Evolutionary conservation across 2,329 filamentous ascomycete genomes (phyloP), one percentile per base, ranked within the genome.

Genomic region (Tolypocladium paradoxum): DNA sequence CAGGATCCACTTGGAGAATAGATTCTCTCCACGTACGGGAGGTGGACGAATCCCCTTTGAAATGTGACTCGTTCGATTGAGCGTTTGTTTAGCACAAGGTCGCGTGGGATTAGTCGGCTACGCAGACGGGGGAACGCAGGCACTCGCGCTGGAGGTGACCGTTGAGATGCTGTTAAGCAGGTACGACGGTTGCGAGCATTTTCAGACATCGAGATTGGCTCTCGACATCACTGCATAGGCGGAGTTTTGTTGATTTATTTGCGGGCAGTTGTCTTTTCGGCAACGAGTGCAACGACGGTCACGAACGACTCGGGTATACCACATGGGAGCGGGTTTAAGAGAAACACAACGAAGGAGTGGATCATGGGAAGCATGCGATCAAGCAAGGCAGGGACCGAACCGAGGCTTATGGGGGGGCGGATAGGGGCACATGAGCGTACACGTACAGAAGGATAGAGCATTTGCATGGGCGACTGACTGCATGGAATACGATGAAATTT

Each of bases 261-360:
- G 43, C 18, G 18, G 29, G 18, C 9, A 20, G 43, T 33, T 33
- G 43, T 31, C 43, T n/a, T 47, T 47, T 47, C 14, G 43, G 18
- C 43, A 33, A 47, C 43, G 18, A 46, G 18, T 20, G 52, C 49
- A 40, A 53, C 31, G 48, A 46, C 29, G 22, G 12, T n/a, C 22
- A 35, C 29, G 37, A 37, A 35, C 36, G 37, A 53, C 49, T 52
- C 40, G 45, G 53, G 55, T 57, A 57, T 55, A 57, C 51, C 51
- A 52, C 46, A 53, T 43, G 49, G 52, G 40, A 43, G 11, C 18
- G 9, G 43, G 6, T 20, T 20, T 9, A 47, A 31, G 9, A 33
- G 7, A 31, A 31, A 11, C 27, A 20, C 43, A 14, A 14, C 18
- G 43, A 20, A 31, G 3, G 27, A 27, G 16, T 31, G 4, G 18